These are phyloP conservation scores for Candida dubliniensis DNA, from an alignment of 1,139 yeast genomes.

Conservation along the genomic window DNA sequence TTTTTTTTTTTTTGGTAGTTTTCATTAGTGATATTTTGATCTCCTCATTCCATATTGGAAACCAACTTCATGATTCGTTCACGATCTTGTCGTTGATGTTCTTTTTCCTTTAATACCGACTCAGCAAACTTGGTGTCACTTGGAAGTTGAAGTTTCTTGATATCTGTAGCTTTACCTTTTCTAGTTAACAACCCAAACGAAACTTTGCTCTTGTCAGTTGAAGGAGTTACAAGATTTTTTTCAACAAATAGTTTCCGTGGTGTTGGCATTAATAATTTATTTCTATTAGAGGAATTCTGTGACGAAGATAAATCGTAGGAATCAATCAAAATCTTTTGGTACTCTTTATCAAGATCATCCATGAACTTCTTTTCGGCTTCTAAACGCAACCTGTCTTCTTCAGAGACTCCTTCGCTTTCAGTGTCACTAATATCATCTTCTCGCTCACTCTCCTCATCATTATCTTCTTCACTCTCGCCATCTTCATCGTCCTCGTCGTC, in stretches of 20 bases:
- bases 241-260: conserved; percentile 14
- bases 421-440: conserved; percentile 12
- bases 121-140: conserved; percentile 49
- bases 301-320: conserved; percentile 35
- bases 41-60: conserved; percentile 29
- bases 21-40: too few relatives aligned
- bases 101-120: conserved; percentile 31
- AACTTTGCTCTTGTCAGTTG: conserved; percentile 16
- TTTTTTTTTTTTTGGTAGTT: too few relatives aligned
- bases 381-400: conserved; percentile 16
- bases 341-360: conserved; percentile 54
- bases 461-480: conserved; percentile 15
- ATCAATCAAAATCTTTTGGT: conserved; percentile 49
- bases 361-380: conserved; percentile 48
- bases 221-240: not conserved
- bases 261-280: conserved; percentile 23
- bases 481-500: conserved; percentile 17
- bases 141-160: conserved; percentile 50
- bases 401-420: conserved; percentile 11
- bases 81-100: conserved; percentile 35
- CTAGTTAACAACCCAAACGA: conserved; percentile 56
- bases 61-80: conserved; percentile 46
- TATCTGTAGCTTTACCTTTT: conserved; percentile 46
- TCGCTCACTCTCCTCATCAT: conserved; percentile 13
- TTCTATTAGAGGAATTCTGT: conserved; percentile 6